Conservation (phyloP, 345 rosid genomes). For the Citrus medica region DNA sequence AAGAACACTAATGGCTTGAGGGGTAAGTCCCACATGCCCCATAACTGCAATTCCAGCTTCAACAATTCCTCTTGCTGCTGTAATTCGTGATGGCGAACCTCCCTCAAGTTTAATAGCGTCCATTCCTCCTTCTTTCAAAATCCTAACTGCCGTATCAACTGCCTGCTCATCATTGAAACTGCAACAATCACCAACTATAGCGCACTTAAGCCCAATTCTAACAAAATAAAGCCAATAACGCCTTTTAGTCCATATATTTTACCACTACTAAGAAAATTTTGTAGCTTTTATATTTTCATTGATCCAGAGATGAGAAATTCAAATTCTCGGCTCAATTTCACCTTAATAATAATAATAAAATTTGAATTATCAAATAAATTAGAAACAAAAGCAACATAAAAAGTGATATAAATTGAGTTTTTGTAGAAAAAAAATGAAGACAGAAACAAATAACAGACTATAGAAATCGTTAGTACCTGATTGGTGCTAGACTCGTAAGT, state of each 20-base stretch:
- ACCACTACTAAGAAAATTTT: neutral
- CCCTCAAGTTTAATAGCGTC: slow-evolving; percentile 95
- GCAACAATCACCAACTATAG: slow-evolving; percentile 21
- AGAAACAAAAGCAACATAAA: neutral
- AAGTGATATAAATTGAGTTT: too few relatives aligned
- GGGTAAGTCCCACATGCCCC: slow-evolving; percentile 96
- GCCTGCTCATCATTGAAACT: slow-evolving; percentile 56
- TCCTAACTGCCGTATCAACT: slow-evolving; percentile 76
- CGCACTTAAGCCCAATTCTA: slow-evolving; percentile 6
- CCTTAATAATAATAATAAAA: neutral
- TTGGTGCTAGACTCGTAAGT: slow-evolving; percentile 65
- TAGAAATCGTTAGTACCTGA: slow-evolving; percentile 40
- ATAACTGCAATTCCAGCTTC: slow-evolving; percentile 96
- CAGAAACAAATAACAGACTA: neutral
- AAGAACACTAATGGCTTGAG: slow-evolving; percentile 95
- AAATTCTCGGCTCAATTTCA: neutral
- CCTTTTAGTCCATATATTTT: neutral
- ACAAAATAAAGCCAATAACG: neutral
- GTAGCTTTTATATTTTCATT: neutral
- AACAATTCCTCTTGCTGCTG: slow-evolving; percentile 78
- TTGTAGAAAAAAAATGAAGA: too few relatives aligned
- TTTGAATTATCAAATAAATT: too few relatives aligned
- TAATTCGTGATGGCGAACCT: slow-evolving; percentile 74
- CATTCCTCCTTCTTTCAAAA: slow-evolving; percentile 91
- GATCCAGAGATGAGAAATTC: neutral